Evolutionary conservation across 805 yeast species (phyloP).

Genomic region (Saccharomycopsis sp.): DNA sequence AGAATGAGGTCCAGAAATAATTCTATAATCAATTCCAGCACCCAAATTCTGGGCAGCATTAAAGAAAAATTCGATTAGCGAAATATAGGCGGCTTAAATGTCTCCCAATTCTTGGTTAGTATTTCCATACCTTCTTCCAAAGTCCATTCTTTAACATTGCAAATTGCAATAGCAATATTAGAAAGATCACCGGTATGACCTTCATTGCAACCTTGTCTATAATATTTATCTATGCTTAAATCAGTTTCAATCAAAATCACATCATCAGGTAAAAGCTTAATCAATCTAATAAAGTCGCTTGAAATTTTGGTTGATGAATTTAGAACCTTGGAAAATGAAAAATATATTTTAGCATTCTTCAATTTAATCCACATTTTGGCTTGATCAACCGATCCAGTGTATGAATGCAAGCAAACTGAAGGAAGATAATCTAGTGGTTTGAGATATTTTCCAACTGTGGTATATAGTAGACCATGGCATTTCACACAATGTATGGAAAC

Average conservation of each 20-base stretch:
- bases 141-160: constrained; percentile 11
- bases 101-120: constrained; percentile 12
- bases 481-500: constrained; percentile 84
- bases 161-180: constrained; percentile 1
- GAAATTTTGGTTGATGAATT: constrained; percentile 28
- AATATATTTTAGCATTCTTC: constrained; percentile 30
- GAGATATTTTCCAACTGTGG: constrained; percentile 29
- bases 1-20: too few relatives aligned
- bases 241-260: constrained; percentile 50
- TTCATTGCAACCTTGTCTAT: background rate
- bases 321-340: constrained; percentile 49
- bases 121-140: constrained; percentile 6
- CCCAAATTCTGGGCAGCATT: background rate
- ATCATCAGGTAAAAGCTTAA: constrained; percentile 30
- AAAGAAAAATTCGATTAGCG: background rate
- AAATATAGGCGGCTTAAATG: background rate
- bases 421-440: constrained; percentile 24
- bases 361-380: constrained; percentile 40
- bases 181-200: constrained; percentile 2
- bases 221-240: constrained; percentile 26
- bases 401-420: constrained; percentile 70
- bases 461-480: constrained; percentile 57
- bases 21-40: constrained; percentile 6
- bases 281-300: constrained; percentile 21
- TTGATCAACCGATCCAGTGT: constrained; percentile 74